These are phyloP conservation scores for Xylaria intraflava DNA, from an alignment of 495 filamentous ascomycete species.

Conservation along the genomic window DNA sequence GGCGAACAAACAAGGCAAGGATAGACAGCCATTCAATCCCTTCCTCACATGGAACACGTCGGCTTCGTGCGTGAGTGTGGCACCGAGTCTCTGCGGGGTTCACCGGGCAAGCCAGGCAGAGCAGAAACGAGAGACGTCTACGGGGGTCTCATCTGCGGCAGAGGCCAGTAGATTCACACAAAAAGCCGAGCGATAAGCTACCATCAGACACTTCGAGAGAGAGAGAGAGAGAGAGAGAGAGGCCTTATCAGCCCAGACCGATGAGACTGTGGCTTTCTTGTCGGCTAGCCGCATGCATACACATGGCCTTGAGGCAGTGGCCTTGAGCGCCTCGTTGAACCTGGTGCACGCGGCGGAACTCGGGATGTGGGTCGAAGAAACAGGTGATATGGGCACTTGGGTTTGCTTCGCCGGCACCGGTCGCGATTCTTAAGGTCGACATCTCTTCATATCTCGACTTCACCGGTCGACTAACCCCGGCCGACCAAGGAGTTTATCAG, in stretches of 20 bases:
- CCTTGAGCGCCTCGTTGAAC: background rate
- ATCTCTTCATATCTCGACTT: background rate
- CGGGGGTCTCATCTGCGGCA: background rate
- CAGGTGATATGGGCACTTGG: background rate
- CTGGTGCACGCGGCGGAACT: background rate
- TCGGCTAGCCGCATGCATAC: constrained; percentile 8
- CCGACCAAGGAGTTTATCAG: background rate
- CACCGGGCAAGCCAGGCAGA: background rate
- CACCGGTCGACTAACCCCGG: constrained; percentile 1
- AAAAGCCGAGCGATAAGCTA: background rate
- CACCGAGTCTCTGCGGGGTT: background rate
- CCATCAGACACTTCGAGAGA: background rate
- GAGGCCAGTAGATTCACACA: background rate
- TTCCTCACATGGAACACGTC: background rate
- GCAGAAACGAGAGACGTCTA: background rate
- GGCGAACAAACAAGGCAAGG: background rate
- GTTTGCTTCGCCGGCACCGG: constrained; percentile 2
- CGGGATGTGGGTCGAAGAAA: background rate
- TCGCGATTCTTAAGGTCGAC: constrained; percentile 3
- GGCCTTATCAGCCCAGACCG: constrained; percentile 1
- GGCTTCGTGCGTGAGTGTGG: constrained; percentile 3
- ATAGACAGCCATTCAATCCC: background rate
- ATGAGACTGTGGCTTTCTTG: background rate
- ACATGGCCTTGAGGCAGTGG: background rate
- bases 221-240: too few relatives aligned